Conservation (phyloP, 1,284 basidiomycete genomes). For the Rhizopogon parksii region DNA sequence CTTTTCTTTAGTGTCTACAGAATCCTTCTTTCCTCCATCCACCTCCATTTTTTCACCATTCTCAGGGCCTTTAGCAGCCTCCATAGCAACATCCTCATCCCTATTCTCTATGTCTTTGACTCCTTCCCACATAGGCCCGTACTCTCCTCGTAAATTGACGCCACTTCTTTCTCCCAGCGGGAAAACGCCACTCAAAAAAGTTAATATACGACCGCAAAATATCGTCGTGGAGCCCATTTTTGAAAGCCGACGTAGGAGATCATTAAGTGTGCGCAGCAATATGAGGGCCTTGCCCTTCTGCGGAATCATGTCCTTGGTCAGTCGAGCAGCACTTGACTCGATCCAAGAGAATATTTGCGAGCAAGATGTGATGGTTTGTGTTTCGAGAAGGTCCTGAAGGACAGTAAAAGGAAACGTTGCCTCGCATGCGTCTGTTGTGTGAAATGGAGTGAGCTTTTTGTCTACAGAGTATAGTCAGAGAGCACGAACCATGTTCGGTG, state of each 20-base stretch:
- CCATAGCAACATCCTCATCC: conserved; percentile 25
- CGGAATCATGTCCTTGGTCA: conserved; percentile 72
- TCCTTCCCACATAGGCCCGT: conserved; percentile 73
- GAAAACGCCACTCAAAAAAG: conserved; percentile 79
- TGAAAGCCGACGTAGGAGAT: conserved; percentile 76
- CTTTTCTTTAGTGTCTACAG: conserved; percentile 36
- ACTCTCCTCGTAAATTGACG: conserved; percentile 84
- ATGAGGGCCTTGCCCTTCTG: conserved; percentile 83
- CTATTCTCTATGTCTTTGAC: conserved; percentile 35
- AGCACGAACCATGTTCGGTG: conserved; percentile 59
- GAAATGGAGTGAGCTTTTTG: conserved; percentile 8
- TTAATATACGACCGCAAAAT: conserved; percentile 84
- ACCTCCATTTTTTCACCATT: conserved; percentile 30
- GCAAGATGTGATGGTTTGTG: conserved; percentile 75
- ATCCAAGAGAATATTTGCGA: conserved; percentile 83
- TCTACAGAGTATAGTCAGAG: conserved; percentile 25
- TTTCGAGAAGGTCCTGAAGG: conserved; percentile 72
- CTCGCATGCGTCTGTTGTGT: conserved; percentile 44
- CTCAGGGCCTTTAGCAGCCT: conserved; percentile 15
- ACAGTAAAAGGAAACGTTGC: conserved; percentile 51
- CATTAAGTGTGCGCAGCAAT: conserved; percentile 79
- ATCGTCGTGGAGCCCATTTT: conserved; percentile 78
- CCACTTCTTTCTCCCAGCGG: conserved; percentile 85
- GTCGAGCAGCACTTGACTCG: conserved; percentile 55
- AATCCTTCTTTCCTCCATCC: conserved; percentile 34